Conservation (phyloP, 306 rosid species). For the Quercus glauca region DNA sequence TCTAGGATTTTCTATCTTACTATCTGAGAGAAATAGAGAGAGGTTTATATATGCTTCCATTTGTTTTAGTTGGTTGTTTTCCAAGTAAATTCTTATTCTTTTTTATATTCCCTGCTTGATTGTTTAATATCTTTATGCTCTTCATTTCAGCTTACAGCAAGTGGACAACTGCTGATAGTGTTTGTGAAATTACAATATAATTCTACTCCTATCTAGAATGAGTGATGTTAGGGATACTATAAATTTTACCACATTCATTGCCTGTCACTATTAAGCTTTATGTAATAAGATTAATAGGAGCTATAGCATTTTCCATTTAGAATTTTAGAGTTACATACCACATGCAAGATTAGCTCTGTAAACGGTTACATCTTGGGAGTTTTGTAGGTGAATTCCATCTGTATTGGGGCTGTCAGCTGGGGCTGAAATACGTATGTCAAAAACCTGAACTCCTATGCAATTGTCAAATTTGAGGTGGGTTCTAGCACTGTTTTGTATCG, state of each 20-base stretch:
- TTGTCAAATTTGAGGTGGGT: constrained; percentile 64
- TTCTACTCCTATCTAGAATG: too few species aligned
- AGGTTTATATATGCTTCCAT: too few species aligned
- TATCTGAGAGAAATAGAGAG: too few species aligned
- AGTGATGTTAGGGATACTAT: too few species aligned
- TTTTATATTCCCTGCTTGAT: too few species aligned
- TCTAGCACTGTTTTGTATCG: constrained; percentile 60
- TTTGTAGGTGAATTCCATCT: constrained; percentile 75
- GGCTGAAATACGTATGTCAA: constrained; percentile 40
- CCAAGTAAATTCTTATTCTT: too few species aligned
- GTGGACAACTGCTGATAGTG: neutral
- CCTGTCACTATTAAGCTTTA: too few species aligned
- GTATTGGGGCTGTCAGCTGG: constrained; percentile 80
- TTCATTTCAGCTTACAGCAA: neutral
- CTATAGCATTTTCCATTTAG: too few species aligned
- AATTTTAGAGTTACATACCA: constrained; percentile 32
- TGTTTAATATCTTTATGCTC: neutral
- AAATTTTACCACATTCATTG: too few species aligned
- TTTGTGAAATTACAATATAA: neutral
- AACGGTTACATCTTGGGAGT: constrained; percentile 47
- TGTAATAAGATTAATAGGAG: too few species aligned
- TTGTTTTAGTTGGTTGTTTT: too few species aligned
- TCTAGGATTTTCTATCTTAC: too few species aligned
- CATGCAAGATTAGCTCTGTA: constrained; percentile 52
- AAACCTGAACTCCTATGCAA: constrained; percentile 58